phyloP scores from a whole-genome alignment of 1,284 basidiomycete species.

The Puccinia horiana region DNA sequence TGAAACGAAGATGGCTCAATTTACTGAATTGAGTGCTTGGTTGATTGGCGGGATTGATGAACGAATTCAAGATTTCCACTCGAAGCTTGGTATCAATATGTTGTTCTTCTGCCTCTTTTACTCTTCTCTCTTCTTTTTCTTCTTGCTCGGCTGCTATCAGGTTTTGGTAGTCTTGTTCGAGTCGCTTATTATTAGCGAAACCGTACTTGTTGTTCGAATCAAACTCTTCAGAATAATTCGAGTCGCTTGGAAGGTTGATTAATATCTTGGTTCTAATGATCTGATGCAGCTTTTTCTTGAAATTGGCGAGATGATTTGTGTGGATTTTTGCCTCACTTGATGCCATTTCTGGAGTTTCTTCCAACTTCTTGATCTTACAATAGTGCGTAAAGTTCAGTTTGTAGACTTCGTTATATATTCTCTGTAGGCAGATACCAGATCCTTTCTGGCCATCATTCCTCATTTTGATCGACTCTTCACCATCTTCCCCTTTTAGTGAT shows the following conservation, averaged over 20 bases:
- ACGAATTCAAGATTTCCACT: background rate
- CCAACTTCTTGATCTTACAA: background rate
- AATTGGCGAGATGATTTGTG: background rate
- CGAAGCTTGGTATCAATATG: background rate
- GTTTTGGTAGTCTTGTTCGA: background rate
- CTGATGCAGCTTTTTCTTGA: background rate
- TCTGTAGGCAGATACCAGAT: background rate
- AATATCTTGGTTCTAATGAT: background rate
- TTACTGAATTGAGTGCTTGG: background rate
- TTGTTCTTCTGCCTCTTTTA: background rate
- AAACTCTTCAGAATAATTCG: background rate
- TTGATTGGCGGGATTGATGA: background rate
- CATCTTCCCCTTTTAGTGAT: background rate
- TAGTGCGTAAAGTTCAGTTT: slow-evolving; percentile 8
- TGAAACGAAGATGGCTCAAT: background rate
- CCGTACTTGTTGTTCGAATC: background rate
- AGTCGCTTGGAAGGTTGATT: background rate
- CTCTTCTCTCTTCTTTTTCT: background rate
- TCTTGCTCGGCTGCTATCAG: background rate
- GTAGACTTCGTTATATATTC: slow-evolving; percentile 19
- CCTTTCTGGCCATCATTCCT: background rate
- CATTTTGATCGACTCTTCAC: background rate
- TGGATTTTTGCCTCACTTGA: background rate
- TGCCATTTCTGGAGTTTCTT: background rate
- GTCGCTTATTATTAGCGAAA: background rate